Conservation (phyloP, 805 yeast genomes). For the Candida cerambycidarum region DNA sequence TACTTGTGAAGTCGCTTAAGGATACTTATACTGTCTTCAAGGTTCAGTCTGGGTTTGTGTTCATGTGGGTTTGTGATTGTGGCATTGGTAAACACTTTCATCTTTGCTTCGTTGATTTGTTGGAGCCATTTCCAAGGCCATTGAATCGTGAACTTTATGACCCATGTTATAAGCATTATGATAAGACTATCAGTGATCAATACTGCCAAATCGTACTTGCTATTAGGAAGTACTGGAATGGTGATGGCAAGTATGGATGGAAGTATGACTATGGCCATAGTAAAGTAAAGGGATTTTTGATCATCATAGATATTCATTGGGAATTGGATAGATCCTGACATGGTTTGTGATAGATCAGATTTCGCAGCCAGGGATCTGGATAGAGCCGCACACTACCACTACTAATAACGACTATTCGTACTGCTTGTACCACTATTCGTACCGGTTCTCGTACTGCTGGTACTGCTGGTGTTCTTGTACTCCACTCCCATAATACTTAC, state of each 20-base stretch:
- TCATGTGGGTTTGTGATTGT: background rate
- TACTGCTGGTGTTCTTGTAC: too few species aligned
- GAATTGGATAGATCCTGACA: background rate
- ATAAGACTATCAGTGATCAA: constrained; percentile 32
- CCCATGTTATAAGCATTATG: constrained; percentile 32
- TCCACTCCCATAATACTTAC: too few species aligned
- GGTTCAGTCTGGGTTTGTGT: background rate
- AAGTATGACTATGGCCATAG: constrained; percentile 21
- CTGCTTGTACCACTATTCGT: too few species aligned
- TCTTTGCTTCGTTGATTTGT: constrained; percentile 21
- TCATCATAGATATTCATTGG: background rate
- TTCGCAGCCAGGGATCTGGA: constrained; percentile 3
- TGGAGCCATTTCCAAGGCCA: constrained; percentile 46
- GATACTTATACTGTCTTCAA: background rate
- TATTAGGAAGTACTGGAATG: constrained; percentile 19
- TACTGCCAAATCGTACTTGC: constrained; percentile 20
- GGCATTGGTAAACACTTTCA: constrained; percentile 11
- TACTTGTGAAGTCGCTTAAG: constrained; percentile 7
- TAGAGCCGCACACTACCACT: background rate
- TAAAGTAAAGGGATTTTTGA: constrained; percentile 14
- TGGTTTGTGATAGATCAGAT: constrained; percentile 4
- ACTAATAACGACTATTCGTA: too few species aligned
- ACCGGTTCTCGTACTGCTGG: too few species aligned
- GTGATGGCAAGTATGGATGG: constrained; percentile 28
- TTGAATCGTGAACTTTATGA: constrained; percentile 31